Evolutionary conservation across 495 filamentous ascomycete species (phyloP), one percentile per base, ranked within the genome.

Genomic region (Neurospora sp.): DNA sequence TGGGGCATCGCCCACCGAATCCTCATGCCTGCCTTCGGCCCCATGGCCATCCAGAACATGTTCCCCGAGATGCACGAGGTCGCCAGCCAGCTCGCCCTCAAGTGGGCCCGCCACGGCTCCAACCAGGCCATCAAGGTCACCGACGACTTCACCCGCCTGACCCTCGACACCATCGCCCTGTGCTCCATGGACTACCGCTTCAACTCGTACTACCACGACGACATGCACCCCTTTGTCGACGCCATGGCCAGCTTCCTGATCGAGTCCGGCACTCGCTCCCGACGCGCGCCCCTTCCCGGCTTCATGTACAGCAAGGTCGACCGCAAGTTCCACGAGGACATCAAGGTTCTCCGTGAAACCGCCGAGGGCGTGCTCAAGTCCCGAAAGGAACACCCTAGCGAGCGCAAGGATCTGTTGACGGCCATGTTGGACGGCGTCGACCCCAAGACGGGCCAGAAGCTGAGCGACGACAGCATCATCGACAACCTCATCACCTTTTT

Each of bases 11-110:
- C 92, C 14, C 92, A 94, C 77, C 82, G 92, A 1, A 80, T 91
- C 38, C 73, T 87, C 61, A 83, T 87, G 80, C 91, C 91, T 4
- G 91, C 89, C 4, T 93, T 96, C 78, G 92, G 91, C 0, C 92
- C 92, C 3, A 74, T 92, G 39, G 83, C 87, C 9, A 90, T 96
- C 75, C 86, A 87, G 74, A 82, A 78, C 69, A 94, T 93, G 91
- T 93, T 91, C 75, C 82, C 86, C 72, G 89, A 91, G 71, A 94
- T 94, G 91, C 88, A 91, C 72, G 92, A 93, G 76, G 88, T 93
- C 68, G 85, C 89, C 0, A 82, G 81, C 1, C 91, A 95, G 73
- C 81, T 94, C n/a, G 85, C 87, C 10, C 84, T 92, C 74, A 93
- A 93, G 80, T 94, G 90, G 90, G 91, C 89, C 18, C 87, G 91